Evolutionary conservation across 2,329 filamentous ascomycete species (phyloP), one percentile per base, ranked within the genome.

Genomic region (Cladosporium sp.): DNA sequence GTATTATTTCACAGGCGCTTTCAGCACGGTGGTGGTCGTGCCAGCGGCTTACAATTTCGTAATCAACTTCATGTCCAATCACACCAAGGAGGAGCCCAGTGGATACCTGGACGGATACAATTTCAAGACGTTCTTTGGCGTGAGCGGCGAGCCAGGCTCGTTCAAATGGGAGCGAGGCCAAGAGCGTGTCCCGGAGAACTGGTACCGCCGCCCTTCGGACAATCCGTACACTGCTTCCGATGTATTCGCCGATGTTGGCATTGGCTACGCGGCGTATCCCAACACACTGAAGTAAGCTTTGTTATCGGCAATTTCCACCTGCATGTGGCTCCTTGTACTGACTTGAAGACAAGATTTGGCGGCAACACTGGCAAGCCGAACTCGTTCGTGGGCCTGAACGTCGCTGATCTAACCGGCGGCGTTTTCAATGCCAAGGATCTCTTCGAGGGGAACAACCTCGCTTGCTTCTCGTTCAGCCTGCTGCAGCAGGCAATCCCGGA

Each of bases 341-440:
- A 11, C n/a, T 13, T 14, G 34, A 37, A 4, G n/a, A 13, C 11
- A 5, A 13, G 34, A 41, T 59, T 70, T 34, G 69, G 68, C 43
- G 69, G 68, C 46, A 71, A 71, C 58, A 66, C 64, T 5, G 68
- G 68, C 31, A 65, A 55, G 4, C 49, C 56, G 5, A 65, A 69
- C 58, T 62, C 64, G 16, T 71, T 71, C 56, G 61, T 62, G 22
- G 67, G 67, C 4, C 52, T 72, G 28, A 59, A 72, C 49, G 56
- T 70, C 4, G 53, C 42, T 9, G 59, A 71, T 43, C 52, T 74
- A 9, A 71, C 68, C 13, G 65, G 65, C 9, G 72, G 72, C 19
- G 61, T 78, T 1, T 71, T 73, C 56, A 77, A 79, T 51, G 48
- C 52, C 16, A 16, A 50, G 2, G 55, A 41, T n/a, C 54, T 63